Evolutionary conservation across 2,329 filamentous ascomycete species (phyloP).

Genomic region (Fusarium nurragi): DNA sequence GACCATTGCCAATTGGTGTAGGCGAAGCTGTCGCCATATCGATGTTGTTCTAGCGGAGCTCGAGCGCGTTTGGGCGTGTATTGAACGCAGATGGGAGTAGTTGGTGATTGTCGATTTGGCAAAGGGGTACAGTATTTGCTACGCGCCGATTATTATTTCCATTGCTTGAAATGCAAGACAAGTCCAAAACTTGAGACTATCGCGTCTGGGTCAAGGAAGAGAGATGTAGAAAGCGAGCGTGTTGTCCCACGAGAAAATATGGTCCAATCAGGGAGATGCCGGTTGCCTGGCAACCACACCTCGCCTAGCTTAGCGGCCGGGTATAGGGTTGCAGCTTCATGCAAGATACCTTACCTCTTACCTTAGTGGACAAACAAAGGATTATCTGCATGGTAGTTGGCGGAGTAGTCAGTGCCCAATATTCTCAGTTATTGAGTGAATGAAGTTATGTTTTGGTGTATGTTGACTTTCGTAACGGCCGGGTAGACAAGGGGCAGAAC

Average conservation of each 20-base stretch:
- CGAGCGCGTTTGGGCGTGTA: constrained; percentile 31
- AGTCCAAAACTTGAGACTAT: constrained; percentile 50
- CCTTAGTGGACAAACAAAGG: not conserved
- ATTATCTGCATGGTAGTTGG: not conserved
- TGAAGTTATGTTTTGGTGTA: not conserved
- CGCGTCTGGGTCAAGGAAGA: constrained; percentile 45
- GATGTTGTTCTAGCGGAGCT: constrained; percentile 30
- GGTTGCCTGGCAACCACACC: constrained; percentile 49
- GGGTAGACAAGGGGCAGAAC: not conserved
- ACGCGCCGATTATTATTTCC: constrained; percentile 53
- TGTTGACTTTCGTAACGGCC: not conserved
- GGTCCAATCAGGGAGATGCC: constrained; percentile 45
- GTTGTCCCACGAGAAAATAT: constrained; percentile 42
- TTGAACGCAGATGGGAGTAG: constrained; percentile 29
- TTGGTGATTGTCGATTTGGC: constrained; percentile 24
- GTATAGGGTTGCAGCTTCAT: constrained; percentile 27
- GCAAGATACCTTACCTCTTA: constrained; percentile 6
- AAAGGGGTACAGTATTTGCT: constrained; percentile 48
- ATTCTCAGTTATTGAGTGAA: not conserved
- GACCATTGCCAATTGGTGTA: constrained; percentile 63
- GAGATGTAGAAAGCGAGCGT: constrained; percentile 35
- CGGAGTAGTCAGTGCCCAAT: not conserved
- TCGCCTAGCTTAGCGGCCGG: constrained; percentile 14
- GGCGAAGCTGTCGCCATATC: constrained; percentile 65
- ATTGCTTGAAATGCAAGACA: constrained; percentile 50